Evolutionary conservation across 345 rosid genomes (phyloP).

Genomic region (Brassica rapa): DNA sequence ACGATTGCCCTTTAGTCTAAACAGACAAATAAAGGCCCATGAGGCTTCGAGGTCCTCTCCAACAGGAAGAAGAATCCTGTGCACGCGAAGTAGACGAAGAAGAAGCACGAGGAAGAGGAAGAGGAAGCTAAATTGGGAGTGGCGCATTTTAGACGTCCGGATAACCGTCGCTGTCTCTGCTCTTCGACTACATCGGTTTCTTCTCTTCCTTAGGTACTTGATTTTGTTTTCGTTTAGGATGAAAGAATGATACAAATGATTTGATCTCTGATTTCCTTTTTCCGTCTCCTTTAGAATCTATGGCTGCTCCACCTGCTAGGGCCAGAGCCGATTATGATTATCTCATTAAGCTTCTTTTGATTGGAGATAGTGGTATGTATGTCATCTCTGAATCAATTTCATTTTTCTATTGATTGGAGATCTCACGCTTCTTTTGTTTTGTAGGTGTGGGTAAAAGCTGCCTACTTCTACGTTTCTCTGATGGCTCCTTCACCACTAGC

Average conservation of each 20-base stretch:
- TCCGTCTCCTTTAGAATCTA: constrained; percentile 29
- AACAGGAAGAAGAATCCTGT: not conserved
- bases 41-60: constrained; percentile 29
- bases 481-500: constrained; percentile 95
- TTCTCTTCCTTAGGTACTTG: constrained; percentile 14
- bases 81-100: constrained; percentile 25
- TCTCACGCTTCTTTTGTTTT: not conserved
- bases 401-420: constrained; percentile 8
- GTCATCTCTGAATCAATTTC: constrained; percentile 24
- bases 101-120: not conserved
- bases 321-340: constrained; percentile 80
- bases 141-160: constrained; percentile 39
- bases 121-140: constrained; percentile 32
- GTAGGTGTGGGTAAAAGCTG: constrained; percentile 95
- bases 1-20: too few relatives aligned
- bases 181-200: constrained; percentile 15
- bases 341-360: constrained; percentile 77
- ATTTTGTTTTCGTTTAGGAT: constrained; percentile 12
- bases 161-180: not conserved
- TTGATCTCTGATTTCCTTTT: constrained; percentile 20
- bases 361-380: constrained; percentile 69
- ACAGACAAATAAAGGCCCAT: constrained; percentile 20
- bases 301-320: constrained; percentile 82
- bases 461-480: constrained; percentile 91
- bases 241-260: constrained; percentile 7